Evolutionary conservation across 345 rosid genomes (phyloP).

Genomic region (Ailanthus altissimus): DNA sequence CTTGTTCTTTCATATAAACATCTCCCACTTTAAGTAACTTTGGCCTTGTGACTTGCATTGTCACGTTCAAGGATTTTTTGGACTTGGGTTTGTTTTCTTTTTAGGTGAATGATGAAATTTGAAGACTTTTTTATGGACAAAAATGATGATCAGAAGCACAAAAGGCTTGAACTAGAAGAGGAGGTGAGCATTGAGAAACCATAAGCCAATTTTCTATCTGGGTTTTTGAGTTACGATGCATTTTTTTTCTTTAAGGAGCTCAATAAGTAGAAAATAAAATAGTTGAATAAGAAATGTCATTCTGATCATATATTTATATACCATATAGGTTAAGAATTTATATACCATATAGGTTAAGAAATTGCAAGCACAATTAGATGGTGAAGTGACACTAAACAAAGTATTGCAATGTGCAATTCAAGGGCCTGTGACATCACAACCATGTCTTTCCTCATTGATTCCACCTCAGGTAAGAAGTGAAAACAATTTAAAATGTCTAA

Average conservation of each 20-base stretch:
- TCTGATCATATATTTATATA: no score
- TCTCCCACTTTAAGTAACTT: constrained; percentile 11
- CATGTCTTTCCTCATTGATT: constrained; percentile 57
- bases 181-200: constrained; percentile 40
- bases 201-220: not conserved
- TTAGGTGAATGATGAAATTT: constrained; percentile 56
- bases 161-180: constrained; percentile 48
- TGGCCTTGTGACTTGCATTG: not conserved
- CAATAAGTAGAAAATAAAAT: not conserved
- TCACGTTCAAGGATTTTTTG: not conserved
- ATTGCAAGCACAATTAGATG: constrained; percentile 63
- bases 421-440: constrained; percentile 50
- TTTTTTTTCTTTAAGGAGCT: not conserved
- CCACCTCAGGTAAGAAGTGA: constrained; percentile 58
- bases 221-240: not conserved
- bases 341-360: constrained; percentile 49
- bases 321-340: constrained; percentile 53
- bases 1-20: constrained; percentile 7
- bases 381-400: constrained; percentile 52
- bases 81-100: not conserved
- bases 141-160: constrained; percentile 41
- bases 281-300: not conserved
- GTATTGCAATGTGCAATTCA: constrained; percentile 51
- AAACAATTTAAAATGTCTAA: no score
- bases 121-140: constrained; percentile 70